Evolutionary conservation across 352 stramenopile genomes (phyloP).

Genomic region (Thraustochytrium sp.): DNA sequence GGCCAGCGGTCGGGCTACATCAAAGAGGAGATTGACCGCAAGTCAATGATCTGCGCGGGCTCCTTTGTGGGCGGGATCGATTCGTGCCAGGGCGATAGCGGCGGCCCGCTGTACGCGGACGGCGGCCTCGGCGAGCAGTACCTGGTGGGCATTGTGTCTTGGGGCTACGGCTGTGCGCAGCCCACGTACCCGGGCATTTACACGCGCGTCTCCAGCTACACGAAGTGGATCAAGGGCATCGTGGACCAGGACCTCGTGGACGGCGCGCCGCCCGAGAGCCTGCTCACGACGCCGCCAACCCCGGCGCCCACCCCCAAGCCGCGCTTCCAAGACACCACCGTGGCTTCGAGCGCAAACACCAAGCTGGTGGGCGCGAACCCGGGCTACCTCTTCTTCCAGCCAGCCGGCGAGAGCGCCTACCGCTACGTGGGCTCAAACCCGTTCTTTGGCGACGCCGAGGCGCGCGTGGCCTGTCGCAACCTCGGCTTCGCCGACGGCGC

Average conservation of each 20-base stretch:
- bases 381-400: too few species aligned
- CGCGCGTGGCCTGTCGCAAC: too few species aligned
- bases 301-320: not conserved
- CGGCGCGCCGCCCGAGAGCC: not conserved
- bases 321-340: not conserved
- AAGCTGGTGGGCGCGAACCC: too few species aligned
- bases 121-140: conserved; percentile 47
- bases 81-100: conserved; percentile 63
- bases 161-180: conserved; percentile 59
- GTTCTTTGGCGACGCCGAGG: too few species aligned
- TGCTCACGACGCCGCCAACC: not conserved
- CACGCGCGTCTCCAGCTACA: conserved; percentile 52
- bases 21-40: conserved; percentile 32
- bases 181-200: conserved; percentile 57
- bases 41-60: conserved; percentile 61
- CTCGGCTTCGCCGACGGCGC: too few species aligned
- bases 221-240: conserved; percentile 5
- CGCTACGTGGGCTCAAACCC: too few species aligned
- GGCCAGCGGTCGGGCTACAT: too few species aligned
- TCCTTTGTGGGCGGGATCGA: conserved; percentile 53
- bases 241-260: not conserved
- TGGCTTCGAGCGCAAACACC: too few species aligned
- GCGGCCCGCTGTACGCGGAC: conserved; percentile 51
- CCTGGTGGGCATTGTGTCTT: conserved; percentile 61
- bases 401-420: too few species aligned